Evolutionary conservation across 2,329 filamentous ascomycete species (phyloP).

Genomic region (Cercospora sp.): DNA sequence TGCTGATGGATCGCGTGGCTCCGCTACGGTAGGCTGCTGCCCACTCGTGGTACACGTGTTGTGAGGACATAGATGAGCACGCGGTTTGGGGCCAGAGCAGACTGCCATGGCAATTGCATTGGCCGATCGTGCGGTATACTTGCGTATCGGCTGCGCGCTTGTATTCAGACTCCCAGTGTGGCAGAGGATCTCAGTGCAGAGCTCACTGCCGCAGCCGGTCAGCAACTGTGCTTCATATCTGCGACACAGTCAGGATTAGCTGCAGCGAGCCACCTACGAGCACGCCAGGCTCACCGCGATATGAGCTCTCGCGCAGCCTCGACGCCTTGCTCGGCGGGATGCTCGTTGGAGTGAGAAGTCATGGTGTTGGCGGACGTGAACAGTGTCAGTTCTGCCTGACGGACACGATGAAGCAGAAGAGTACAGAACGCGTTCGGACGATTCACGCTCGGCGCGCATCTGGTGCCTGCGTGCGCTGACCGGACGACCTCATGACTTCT

Average conservation of each 20-base stretch:
- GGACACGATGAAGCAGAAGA: background rate
- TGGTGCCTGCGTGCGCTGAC: background rate
- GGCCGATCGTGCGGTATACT: conserved; percentile 77
- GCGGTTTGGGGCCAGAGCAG: conserved; percentile 72
- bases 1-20: conserved; percentile 55
- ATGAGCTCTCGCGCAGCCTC: background rate
- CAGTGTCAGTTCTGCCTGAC: background rate
- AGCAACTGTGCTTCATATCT: conserved; percentile 67
- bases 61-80: conserved; percentile 62
- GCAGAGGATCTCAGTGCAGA: conserved; percentile 72
- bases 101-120: conserved; percentile 75
- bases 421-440: background rate
- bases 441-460: background rate
- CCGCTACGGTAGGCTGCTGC: background rate
- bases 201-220: conserved; percentile 67
- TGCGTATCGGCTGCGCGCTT: conserved; percentile 63
- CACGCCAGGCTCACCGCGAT: background rate
- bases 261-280: background rate
- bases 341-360: background rate
- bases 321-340: background rate
- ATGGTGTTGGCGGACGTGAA: background rate
- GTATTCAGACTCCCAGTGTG: conserved; percentile 71
- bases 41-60: background rate
- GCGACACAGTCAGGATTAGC: background rate
- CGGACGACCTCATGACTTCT: background rate